Evolutionary conservation across 768 basidiomycete genomes (phyloP), one percentile per base, ranked within the genome.

Genomic region (Tubosaeta sp.): DNA sequence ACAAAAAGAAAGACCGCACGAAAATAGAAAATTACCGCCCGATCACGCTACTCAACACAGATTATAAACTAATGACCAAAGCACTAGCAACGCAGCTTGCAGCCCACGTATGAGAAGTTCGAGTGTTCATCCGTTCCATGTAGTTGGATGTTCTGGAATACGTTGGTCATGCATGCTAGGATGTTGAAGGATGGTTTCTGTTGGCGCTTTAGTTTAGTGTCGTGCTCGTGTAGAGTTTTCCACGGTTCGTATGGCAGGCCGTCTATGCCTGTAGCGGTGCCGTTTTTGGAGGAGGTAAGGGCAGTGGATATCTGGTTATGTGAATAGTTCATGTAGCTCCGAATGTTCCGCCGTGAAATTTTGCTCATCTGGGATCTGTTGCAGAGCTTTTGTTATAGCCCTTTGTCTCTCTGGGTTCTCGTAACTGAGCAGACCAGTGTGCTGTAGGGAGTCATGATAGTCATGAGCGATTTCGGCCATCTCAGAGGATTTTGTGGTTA

Each of bases 1-100:
- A 72, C 50, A 78, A 78, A 33, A 77, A 77, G 39, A 68, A 65
- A 5, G 70, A 73, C 17, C 41, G 22, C 1, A 46, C 41, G 0
- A 52, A 66, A 1, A 71, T 74, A 1, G 61, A 34, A 14, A 74
- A 72, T 52, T 75, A 76, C 44, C 0, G 69, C 0, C 74, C 73
- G 0, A 74, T 77, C 0, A 73, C 0, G 66, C 47, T 0, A 70
- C 62, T 59, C 61, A 64, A 0, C 75, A 57, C 65, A 0, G 66
- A 72, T 47, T 73, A 73, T 10, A 72, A 73, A 42, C 22, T 70
- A 0, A 46, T 71, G 31, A 74, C 65, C 0, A 68, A 66, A 42
- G 52, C 39, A 0, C 57, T 72, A 0, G 47, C 66, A 0, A 53
- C 53, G 0, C 56, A 61, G 46, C 51, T 72, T 0, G 60, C 60